These are phyloP conservation scores for Fusarium lyarnte DNA, from an alignment of 2,329 filamentous ascomycete species.

Conservation along the genomic window DNA sequence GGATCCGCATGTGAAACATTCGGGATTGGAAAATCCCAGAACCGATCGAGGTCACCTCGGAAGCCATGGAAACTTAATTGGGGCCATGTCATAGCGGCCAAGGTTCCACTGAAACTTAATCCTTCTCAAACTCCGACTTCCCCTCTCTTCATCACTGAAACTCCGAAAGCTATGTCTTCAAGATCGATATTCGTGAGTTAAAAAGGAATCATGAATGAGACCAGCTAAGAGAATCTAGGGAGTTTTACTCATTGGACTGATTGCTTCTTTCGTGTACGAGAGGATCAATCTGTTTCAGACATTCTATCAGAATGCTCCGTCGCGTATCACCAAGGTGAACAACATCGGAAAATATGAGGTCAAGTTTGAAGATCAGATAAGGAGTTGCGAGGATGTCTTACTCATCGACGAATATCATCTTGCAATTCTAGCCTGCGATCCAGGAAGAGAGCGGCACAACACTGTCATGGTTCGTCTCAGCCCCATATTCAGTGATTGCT, in stretches of 20 bases:
- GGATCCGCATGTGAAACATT: constrained; percentile 2
- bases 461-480: constrained; percentile 51
- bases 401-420: constrained; percentile 49
- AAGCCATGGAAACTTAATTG: neutral
- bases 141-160: neutral
- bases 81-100: neutral
- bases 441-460: constrained; percentile 53
- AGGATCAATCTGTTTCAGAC: constrained; percentile 23
- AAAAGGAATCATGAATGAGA: accelerated
- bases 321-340: constrained; percentile 42
- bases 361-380: constrained; percentile 50
- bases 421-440: constrained; percentile 52
- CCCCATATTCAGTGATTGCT: accelerated
- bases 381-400: constrained; percentile 53
- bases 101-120: neutral
- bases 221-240: neutral
- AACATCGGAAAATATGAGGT: constrained; percentile 42
- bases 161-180: neutral
- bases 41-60: neutral
- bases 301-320: constrained; percentile 46
- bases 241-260: constrained; percentile 11
- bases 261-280: constrained; percentile 23
- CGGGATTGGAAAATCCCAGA: neutral
- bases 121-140: neutral
- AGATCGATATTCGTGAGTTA: constrained; percentile 11